These are phyloP conservation scores for Sporothrix humicola DNA, from an alignment of 2,329 filamentous ascomycete species.

Conservation along the genomic window DNA sequence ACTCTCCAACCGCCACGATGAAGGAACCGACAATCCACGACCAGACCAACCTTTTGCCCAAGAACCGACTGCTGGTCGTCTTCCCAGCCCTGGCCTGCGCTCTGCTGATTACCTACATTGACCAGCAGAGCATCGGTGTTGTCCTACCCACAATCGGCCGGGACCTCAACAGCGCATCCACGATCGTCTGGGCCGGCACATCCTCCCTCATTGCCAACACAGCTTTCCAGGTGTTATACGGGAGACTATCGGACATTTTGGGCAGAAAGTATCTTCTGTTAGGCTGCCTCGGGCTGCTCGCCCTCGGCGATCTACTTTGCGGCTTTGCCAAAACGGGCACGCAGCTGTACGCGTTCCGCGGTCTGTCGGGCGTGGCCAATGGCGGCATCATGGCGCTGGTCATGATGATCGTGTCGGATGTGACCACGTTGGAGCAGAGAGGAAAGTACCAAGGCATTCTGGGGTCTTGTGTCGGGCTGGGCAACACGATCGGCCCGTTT, in stretches of 20 bases:
- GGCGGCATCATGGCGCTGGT: conserved; percentile 64
- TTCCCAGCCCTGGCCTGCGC: conserved; percentile 59
- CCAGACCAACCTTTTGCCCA: conserved; percentile 64
- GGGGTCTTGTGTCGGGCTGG: conserved; percentile 49
- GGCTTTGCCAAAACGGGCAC: conserved; percentile 60
- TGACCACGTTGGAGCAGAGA: conserved; percentile 63
- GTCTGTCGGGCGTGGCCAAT: conserved; percentile 63
- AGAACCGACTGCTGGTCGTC: conserved; percentile 55
- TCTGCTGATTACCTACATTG: conserved; percentile 61
- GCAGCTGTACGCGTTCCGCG: conserved; percentile 68
- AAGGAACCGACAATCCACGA: conserved; percentile 27
- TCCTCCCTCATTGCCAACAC: conserved; percentile 62
- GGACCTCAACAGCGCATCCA: conserved; percentile 53
- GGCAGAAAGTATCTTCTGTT: conserved; percentile 66
- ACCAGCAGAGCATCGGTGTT: conserved; percentile 61
- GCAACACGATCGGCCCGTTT: conserved; percentile 53
- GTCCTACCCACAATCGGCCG: conserved; percentile 54
- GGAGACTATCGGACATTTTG: conserved; percentile 65
- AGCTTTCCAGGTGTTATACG: conserved; percentile 68
- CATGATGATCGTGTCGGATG: conserved; percentile 67
- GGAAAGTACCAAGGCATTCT: conserved; percentile 60
- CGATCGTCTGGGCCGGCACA: conserved; percentile 64
- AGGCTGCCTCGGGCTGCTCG: conserved; percentile 57
- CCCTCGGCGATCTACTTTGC: conserved; percentile 63
- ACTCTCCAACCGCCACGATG: not conserved